Evolutionary conservation across 495 filamentous ascomycete species (phyloP).

Genomic region (Collariella sp.): DNA sequence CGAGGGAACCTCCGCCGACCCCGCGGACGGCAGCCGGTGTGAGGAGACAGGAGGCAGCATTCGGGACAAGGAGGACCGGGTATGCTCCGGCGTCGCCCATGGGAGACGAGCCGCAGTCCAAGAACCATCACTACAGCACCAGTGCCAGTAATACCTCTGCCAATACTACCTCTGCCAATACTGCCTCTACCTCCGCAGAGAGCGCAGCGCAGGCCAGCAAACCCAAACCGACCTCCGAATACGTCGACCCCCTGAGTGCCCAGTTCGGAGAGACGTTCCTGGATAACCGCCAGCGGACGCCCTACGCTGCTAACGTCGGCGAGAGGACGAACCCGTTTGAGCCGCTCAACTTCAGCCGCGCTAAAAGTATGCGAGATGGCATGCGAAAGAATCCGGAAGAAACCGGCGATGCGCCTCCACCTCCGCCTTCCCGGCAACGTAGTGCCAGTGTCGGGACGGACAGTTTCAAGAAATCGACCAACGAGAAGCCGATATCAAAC

Average conservation of each 20-base stretch:
- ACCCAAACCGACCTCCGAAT: slow-evolving; percentile 14
- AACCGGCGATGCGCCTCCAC: slow-evolving; percentile 2
- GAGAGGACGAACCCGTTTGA: slow-evolving; percentile 57
- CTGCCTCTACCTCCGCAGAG: slow-evolving; percentile 23
- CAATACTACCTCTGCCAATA: slow-evolving; percentile 27
- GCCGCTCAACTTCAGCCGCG: slow-evolving; percentile 28
- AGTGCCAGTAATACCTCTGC: slow-evolving; percentile 20
- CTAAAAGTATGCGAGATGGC: slow-evolving; percentile 32
- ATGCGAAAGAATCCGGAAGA: slow-evolving; percentile 6
- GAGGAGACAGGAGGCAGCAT: slow-evolving; percentile 37
- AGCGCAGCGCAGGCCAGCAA: slow-evolving; percentile 29
- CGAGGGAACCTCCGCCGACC: slow-evolving; percentile 18
- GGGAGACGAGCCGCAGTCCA: slow-evolving; percentile 39
- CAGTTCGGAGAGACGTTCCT: slow-evolving; percentile 36
- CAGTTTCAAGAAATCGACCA: slow-evolving; percentile 12
- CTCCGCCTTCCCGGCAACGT: slow-evolving; percentile 20
- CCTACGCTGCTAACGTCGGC: slow-evolving; percentile 59
- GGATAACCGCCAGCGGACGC: slow-evolving; percentile 53
- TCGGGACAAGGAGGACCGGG: slow-evolving; percentile 34
- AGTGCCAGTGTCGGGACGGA: slow-evolving; percentile 26
- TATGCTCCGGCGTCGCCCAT: slow-evolving; percentile 34
- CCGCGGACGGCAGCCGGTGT: slow-evolving; percentile 37
- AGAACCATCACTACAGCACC: slow-evolving; percentile 37
- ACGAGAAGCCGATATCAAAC: slow-evolving; percentile 5
- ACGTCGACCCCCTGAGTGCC: slow-evolving; percentile 34